Evolutionary conservation across 2,329 filamentous ascomycete species (phyloP), one percentile per base, ranked within the genome.

Genomic region (Penicillium sp.): DNA sequence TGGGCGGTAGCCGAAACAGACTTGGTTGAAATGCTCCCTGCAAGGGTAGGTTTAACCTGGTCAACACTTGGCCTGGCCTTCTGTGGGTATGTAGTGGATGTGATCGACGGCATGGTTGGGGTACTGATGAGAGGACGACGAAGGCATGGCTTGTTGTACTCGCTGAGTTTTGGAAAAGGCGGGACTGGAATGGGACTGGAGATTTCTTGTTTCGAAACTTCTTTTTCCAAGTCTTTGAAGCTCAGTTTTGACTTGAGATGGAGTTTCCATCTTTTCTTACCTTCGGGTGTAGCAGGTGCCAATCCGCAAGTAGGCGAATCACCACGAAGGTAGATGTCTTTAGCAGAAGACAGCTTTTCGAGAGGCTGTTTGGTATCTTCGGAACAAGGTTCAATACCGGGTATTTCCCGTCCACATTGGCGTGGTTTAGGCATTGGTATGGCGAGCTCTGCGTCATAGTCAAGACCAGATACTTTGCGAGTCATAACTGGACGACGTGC

Each of bases 171-270:
- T 28, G 21, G 3, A 57, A 11, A 9, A 47, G 53, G 31, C 34
- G 21, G 21, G 21, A 42, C 13, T 9, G 21, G 21, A 42, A 61
- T 18, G 37, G 28, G 5, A 53, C 50, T 7, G 54, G 55, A 14
- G 23, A 42, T n/a, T 1, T 54, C 55, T 7, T 61, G 58, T 24
- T 55, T 64, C 9, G 56, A 42, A n/a, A 59, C 51, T 23, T 70
- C 67, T 33, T 67, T 69, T 1, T 53, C 61, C 7, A 71, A 37
- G 28, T 70, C 68, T 16, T 67, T 70, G 42, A 70, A 56, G 34
- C 67, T 70, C 26, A 70, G 59, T 51, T 71, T 71, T 3, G 65
- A 66, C 33, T 60, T 60, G 33, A 71, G 55, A 1, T 65, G 62
- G 26, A 71, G 50, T 8, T 55, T 63, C 2, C 66, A 70, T 40